Evolutionary conservation across 2,329 filamentous ascomycete genomes (phyloP), one percentile per base, ranked within the genome.

Genomic region (Teratosphaeria viscida): DNA sequence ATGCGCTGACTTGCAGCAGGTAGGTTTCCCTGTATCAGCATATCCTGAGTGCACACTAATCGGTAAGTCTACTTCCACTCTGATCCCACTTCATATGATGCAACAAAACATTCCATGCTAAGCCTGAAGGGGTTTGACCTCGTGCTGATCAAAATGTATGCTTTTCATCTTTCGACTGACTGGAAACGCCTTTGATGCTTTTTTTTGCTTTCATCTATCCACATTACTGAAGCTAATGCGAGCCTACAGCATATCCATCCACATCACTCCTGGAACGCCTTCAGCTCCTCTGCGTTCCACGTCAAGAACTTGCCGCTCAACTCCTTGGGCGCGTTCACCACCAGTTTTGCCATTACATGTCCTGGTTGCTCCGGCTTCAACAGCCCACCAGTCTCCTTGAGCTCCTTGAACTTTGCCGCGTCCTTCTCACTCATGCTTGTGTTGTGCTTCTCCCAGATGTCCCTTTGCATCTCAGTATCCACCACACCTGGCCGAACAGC

Each of bases 101-200:
- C 82, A 79, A 75, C 72, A 29, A 71, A 78, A 82, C 76, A 85
- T 85, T 87, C 85, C 84, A 87, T 89, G 86, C 86, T 89, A 88
- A 88, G 83, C 77, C 87, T 80, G 85, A 89, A 84, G 79, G 74
- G 23, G 72, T 64, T 65, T 69, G 70, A 72, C 68, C 71, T 82
- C 85, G 83, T 87, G 82, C 84, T 88, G 77, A 76, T 79, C 71
- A 76, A 77, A 83, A 79, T 78, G 80, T 81, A 82, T 84, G 82
- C 85, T 89, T 89, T 89, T 89, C 86, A 89, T 89, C 86, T 89
- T 89, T 89, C 86, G 81, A 81, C 85, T 89, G 87, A 89, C 73
- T 71, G 32, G 49, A 35, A 52, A 7, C 34, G 16, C 23, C 58
- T 34, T 32, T 55, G 26, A 19, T 35, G 53, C 27, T 32, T 2